phyloP scores from a whole-genome alignment of 306 rosid species.

The Prunus mongolica region DNA sequence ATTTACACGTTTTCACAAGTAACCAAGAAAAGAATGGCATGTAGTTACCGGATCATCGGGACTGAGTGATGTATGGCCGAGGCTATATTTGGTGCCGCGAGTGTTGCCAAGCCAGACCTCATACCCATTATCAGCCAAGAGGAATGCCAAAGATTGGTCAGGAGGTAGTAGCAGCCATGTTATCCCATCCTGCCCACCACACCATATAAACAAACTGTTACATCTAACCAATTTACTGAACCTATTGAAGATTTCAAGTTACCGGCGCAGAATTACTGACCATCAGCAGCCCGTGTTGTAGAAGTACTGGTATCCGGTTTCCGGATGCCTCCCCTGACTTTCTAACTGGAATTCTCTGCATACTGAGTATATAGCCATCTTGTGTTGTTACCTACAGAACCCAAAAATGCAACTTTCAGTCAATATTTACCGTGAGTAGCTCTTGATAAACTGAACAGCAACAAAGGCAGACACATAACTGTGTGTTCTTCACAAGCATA shows the following conservation, averaged over 20 bases:
- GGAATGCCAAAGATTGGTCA: constrained; percentile 21
- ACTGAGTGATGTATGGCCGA: constrained; percentile 17
- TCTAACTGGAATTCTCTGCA: constrained; percentile 45
- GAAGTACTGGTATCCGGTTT: constrained; percentile 42
- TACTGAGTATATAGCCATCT: constrained; percentile 58
- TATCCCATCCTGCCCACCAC: constrained; percentile 52
- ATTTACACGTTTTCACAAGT: neutral
- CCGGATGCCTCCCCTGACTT: constrained; percentile 27
- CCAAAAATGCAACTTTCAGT: constrained; percentile 6
- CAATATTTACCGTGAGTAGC: neutral
- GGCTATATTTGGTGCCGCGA: constrained; percentile 26
- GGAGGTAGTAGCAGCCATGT: constrained; percentile 27
- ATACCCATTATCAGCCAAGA: constrained; percentile 21
- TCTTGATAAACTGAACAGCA: constrained; percentile 13
- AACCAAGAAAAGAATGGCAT: neutral
- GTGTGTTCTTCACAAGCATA: constrained; percentile 60
- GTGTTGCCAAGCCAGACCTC: constrained; percentile 26
- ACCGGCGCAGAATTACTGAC: constrained; percentile 23
- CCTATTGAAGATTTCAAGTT: neutral
- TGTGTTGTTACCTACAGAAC: constrained; percentile 49
- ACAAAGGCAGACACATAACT: constrained; percentile 20
- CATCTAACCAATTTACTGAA: constrained; percentile 2
- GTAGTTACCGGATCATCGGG: constrained; percentile 12
- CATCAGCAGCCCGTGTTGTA: constrained; percentile 68
- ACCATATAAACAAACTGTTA: constrained; percentile 15